Conservation (phyloP, 257 asterid species). For the Petrea volubilis region DNA sequence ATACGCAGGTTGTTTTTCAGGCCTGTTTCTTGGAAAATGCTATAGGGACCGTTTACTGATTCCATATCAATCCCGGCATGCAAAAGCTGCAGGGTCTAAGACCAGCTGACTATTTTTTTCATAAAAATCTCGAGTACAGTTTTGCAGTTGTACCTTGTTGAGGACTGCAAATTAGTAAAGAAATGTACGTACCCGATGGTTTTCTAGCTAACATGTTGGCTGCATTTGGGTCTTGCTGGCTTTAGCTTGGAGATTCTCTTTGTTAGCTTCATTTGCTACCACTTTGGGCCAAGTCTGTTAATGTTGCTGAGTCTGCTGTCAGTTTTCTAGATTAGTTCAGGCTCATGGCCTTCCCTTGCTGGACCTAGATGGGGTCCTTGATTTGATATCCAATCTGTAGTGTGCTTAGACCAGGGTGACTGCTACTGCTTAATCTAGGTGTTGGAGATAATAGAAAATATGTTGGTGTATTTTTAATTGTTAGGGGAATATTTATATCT, state of each 20-base stretch:
- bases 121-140: background rate
- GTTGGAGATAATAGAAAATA: too few relatives aligned
- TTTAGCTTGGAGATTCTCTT: background rate
- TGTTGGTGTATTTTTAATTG: too few relatives aligned
- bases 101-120: background rate
- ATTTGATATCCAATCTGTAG: background rate
- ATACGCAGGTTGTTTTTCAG: constrained; percentile 73
- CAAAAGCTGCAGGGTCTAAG: background rate
- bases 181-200: background rate
- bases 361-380: background rate
- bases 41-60: background rate
- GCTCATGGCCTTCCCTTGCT: background rate
- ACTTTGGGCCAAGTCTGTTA: background rate
- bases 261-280: background rate
- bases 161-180: background rate
- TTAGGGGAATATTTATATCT: background rate
- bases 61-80: background rate
- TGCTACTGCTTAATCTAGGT: background rate
- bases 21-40: constrained; percentile 2
- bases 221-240: background rate
- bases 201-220: background rate
- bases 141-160: background rate
- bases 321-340: background rate
- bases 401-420: background rate
- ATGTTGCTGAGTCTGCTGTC: background rate